phyloP scores from a whole-genome alignment of 257 asterid species.

The Osmanthus fragrans region DNA sequence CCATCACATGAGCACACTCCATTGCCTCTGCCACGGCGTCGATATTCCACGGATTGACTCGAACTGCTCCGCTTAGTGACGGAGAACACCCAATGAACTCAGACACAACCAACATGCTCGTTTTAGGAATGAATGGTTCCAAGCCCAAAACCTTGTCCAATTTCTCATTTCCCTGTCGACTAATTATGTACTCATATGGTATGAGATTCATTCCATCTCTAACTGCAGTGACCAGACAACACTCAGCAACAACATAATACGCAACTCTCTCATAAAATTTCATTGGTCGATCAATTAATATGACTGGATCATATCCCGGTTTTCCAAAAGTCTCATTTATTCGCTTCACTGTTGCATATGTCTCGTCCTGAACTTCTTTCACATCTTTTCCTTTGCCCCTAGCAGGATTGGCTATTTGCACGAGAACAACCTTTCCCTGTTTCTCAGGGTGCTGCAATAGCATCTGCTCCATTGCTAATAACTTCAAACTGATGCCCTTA shows the following conservation, averaged over 20 bases:
- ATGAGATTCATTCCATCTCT: constrained; percentile 95
- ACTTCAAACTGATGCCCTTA: constrained; percentile 79
- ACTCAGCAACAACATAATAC: constrained; percentile 74
- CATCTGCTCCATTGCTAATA: constrained; percentile 85
- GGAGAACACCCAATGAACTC: constrained; percentile 95
- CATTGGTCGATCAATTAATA: constrained; percentile 67
- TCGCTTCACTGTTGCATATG: constrained; percentile 62
- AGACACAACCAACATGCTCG: constrained; percentile 82
- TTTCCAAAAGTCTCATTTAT: constrained; percentile 67
- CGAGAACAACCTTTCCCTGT: constrained; percentile 84
- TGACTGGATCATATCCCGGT: constrained; percentile 77
- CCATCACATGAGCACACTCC: constrained; percentile 74
- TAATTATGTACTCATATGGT: constrained; percentile 77
- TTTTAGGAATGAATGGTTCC: constrained; percentile 45
- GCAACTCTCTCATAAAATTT: constrained; percentile 79
- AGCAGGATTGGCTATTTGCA: constrained; percentile 92
- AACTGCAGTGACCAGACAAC: constrained; percentile 90
- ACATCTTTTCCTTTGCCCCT: constrained; percentile 83
- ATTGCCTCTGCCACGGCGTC: constrained; percentile 84
- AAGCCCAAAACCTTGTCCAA: constrained; percentile 57
- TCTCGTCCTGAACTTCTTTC: constrained; percentile 82
- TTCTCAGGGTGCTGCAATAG: constrained; percentile 75
- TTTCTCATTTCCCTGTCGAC: constrained; percentile 70
- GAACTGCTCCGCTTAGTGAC: constrained; percentile 78
- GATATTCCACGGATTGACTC: constrained; percentile 89